A percentile compares a stretch with the other conserved stretches of the same genome.
These are phyloP conservation scores for Trypanosoma platydactyli DNA, from an alignment of 208 protist species.

Conservation along the genomic window DNA sequence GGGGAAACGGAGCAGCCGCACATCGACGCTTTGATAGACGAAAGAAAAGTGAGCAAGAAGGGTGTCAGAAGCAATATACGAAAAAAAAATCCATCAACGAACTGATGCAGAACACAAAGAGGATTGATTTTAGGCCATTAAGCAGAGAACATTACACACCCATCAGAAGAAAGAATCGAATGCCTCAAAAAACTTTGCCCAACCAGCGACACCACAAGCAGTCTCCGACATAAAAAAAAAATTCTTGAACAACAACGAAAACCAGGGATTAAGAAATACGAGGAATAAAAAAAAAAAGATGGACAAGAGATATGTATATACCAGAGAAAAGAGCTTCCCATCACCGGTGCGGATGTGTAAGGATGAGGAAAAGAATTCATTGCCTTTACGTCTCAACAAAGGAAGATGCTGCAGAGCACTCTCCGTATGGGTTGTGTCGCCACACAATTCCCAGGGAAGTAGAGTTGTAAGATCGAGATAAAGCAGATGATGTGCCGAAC, in stretches of 20 bases:
- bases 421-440: slow-evolving; percentile 82
- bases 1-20: no score
- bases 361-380: slow-evolving; percentile 1
- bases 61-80: no score
- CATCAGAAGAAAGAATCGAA: no score
- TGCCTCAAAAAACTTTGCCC: no score
- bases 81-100: no score
- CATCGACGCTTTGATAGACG: no score
- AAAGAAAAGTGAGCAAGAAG: no score
- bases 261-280: background rate
- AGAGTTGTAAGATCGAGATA: slow-evolving; percentile 64
- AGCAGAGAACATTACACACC: no score
- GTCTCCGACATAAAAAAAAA: slow-evolving; percentile 19
- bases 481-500: slow-evolving; percentile 44
- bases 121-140: no score
- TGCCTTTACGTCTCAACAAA: slow-evolving; percentile 59
- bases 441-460: slow-evolving; percentile 65
- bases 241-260: slow-evolving; percentile 6
- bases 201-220: no score
- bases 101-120: no score
- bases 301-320: slow-evolving; percentile 11
- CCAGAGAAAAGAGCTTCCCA: slow-evolving; percentile 22
- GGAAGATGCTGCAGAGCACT: slow-evolving; percentile 50
- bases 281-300: slow-evolving; percentile 30
- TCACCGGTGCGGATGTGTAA: slow-evolving; percentile 16